These are phyloP conservation scores for Laburnicola sp. DNA, from an alignment of 2,329 filamentous ascomycete species.

Conservation along the genomic window DNA sequence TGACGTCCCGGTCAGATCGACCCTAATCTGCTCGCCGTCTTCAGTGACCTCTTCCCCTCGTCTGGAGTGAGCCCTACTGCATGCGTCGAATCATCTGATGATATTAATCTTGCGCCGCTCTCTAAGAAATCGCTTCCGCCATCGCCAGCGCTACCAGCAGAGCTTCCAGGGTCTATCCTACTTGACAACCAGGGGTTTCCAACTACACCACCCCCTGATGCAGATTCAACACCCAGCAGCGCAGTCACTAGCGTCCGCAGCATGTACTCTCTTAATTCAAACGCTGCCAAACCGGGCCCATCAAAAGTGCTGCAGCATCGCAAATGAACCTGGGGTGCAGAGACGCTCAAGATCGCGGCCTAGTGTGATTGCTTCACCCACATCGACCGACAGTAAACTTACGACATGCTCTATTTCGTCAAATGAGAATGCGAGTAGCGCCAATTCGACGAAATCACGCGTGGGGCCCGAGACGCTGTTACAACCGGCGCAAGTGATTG, in stretches of 20 bases:
- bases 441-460: slow-evolving; percentile 23
- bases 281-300: slow-evolving; percentile 21
- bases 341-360: slow-evolving; percentile 26
- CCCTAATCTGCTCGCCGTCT: slow-evolving; percentile 45
- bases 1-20: slow-evolving; percentile 32
- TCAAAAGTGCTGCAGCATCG: slow-evolving; percentile 27
- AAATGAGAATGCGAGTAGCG: slow-evolving; percentile 19
- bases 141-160: slow-evolving; percentile 40
- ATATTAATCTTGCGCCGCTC: slow-evolving; percentile 43
- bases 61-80: slow-evolving; percentile 40
- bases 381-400: slow-evolving; percentile 29
- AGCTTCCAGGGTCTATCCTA: slow-evolving; percentile 34
- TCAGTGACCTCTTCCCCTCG: slow-evolving; percentile 50
- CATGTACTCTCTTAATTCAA: slow-evolving; percentile 26
- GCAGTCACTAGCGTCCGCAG: slow-evolving; percentile 34
- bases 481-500: slow-evolving; percentile 27
- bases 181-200: slow-evolving; percentile 41
- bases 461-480: slow-evolving; percentile 22
- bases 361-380: slow-evolving; percentile 23
- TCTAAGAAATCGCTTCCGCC: slow-evolving; percentile 47
- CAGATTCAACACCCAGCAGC: slow-evolving; percentile 20
- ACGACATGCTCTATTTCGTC: slow-evolving; percentile 24
- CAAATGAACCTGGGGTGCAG: slow-evolving; percentile 25
- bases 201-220: slow-evolving; percentile 20
- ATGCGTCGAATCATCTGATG: slow-evolving; percentile 35